Conservation (phyloP, 2,329 filamentous ascomycete genomes). For the Neophaeococcomyces aloes region DNA sequence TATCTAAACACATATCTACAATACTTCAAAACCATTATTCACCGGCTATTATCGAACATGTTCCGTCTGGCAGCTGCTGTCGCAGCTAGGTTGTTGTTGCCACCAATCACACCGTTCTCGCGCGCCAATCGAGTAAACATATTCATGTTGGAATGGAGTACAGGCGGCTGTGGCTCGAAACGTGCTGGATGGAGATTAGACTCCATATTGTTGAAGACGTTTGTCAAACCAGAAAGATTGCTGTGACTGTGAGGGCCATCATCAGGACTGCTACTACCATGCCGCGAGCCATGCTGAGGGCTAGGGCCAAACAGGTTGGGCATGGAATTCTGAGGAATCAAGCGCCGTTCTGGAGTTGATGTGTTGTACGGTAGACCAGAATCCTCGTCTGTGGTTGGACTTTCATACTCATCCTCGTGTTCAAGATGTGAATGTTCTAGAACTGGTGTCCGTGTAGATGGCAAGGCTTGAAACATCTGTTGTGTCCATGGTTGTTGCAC, state of each 20-base stretch:
- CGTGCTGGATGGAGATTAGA: too few species aligned
- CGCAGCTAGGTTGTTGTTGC: constrained; percentile 5
- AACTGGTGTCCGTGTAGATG: background rate
- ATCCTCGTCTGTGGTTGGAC: background rate
- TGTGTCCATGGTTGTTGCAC: background rate
- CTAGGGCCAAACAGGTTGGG: background rate
- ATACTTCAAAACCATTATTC: too few species aligned
- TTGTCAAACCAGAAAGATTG: too few species aligned
- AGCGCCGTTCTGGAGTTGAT: background rate
- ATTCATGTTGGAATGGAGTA: constrained; percentile 4
- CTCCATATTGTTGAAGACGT: too few species aligned
- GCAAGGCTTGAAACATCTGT: constrained; percentile 5
- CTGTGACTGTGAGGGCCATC: too few species aligned
- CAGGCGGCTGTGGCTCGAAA: background rate
- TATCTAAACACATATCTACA: too few species aligned
- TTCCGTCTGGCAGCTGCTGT: constrained; percentile 1
- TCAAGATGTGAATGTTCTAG: background rate
- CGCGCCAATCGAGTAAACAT: constrained; percentile 7
- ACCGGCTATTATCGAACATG: constrained; percentile 3
- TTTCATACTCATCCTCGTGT: background rate
- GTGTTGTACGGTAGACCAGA: background rate
- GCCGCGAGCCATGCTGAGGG: background rate
- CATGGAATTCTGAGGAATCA: background rate
- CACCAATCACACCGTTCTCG: constrained; percentile 6
- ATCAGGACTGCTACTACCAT: background rate